Evolutionary conservation across 2,329 filamentous ascomycete genomes (phyloP), one percentile per base, ranked within the genome.

Genomic region (Colletotrichum sp.): DNA sequence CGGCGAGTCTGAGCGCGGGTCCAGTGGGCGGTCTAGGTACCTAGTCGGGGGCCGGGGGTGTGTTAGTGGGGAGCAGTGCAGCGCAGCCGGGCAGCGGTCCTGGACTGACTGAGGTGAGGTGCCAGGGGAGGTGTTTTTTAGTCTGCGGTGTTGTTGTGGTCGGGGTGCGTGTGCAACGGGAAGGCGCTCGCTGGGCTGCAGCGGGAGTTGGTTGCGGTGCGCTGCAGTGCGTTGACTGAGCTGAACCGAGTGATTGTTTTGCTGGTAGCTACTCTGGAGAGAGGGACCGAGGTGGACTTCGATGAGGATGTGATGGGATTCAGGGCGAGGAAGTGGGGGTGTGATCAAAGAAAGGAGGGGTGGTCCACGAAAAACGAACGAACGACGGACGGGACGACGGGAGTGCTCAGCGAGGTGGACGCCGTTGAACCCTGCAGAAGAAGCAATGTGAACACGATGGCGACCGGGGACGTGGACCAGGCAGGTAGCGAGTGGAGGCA

Each of bases 1-100:
- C 69, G 57, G 55, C 44, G 39, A 73, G 73, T 73, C 70, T 76
- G 70, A 76, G 73, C 44, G 64, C 52, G 34, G 44, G 64, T 29
- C 59, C 70, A 49, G 57, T 64, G 27, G 59, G 25, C 49, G 55
- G 59, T 22, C 59, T 32, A 34, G 29, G 29, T 62, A 32, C 59
- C 29, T 76, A 76, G 73, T 30, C 63, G 19, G 57, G 34, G 55
- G 22, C 63, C 65, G 64, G 69, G 73, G 57, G 59, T 39, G n/a
- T 49, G 55, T 27, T 36, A 27, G 16, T 15, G 27, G 29, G 29
- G 59, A 32, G 59, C n/a, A 19, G 59, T 62, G 30, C 44, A 49
- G 44, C 44, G 44, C 44, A 61, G 57, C 57, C 16, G 27, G 25
- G 36, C 59, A 64, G 67, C 66, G 39, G n/a, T 64, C 25, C 57